Percentiles rank a stretch among this genome's conserved stretches.
These are phyloP conservation scores for Venturia asperata DNA, from an alignment of 2,329 filamentous ascomycete genomes.

Conservation along the genomic window DNA sequence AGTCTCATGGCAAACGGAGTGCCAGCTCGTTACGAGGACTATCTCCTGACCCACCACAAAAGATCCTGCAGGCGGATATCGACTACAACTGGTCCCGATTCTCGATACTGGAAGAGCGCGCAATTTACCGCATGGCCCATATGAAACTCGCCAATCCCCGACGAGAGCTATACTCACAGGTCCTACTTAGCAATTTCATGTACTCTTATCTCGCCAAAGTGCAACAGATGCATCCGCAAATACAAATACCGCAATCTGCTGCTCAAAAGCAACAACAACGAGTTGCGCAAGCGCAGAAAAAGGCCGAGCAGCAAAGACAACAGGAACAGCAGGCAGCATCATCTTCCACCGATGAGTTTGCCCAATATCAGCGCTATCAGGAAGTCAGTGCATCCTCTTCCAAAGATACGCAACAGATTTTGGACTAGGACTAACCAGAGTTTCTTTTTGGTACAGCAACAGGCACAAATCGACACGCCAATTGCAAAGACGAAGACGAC, in stretches of 20 bases:
- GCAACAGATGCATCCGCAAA: slow-evolving; percentile 95
- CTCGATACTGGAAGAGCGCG: slow-evolving; percentile 87
- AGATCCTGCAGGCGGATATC: slow-evolving; percentile 72
- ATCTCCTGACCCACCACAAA: slow-evolving; percentile 68
- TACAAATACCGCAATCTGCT: slow-evolving; percentile 75
- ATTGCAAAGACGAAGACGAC: background rate
- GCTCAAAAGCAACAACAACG: slow-evolving; percentile 62
- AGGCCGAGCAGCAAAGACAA: slow-evolving; percentile 25
- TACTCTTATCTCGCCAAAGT: slow-evolving; percentile 98
- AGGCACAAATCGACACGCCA: background rate
- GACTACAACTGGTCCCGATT: slow-evolving; percentile 97
- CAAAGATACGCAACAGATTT: background rate
- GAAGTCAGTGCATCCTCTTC: slow-evolving; percentile 15
- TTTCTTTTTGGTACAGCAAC: slow-evolving; percentile 6
- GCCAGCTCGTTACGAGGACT: slow-evolving; percentile 61
- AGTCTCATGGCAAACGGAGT: slow-evolving; percentile 62
- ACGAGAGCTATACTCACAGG: slow-evolving; percentile 84
- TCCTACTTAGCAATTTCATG: slow-evolving; percentile 98
- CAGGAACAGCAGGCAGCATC: slow-evolving; percentile 21
- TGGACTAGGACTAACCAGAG: slow-evolving; percentile 10
- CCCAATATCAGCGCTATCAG: slow-evolving; percentile 16
- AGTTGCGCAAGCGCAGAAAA: slow-evolving; percentile 29
- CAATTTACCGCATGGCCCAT: slow-evolving; percentile 97
- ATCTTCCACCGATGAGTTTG: slow-evolving; percentile 5
- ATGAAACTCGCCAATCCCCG: slow-evolving; percentile 98